Evolutionary conservation across 2,329 filamentous ascomycete species (phyloP).

Genomic region (Colletotrichum limetticola): DNA sequence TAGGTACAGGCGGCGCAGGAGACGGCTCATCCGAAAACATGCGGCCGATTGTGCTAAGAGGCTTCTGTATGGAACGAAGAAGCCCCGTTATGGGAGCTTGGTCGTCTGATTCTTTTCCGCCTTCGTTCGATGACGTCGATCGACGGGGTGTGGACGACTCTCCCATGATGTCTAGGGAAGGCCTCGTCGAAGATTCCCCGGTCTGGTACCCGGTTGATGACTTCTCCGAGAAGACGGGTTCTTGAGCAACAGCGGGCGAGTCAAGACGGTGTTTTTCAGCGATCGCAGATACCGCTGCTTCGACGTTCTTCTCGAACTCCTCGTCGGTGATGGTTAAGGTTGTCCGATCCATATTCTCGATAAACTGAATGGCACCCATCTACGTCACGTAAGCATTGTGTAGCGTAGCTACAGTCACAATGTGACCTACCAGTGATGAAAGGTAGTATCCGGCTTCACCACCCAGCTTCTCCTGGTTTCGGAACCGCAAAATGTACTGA

Average conservation of each 20-base stretch:
- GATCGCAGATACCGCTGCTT: conserved; percentile 93
- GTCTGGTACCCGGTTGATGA: conserved; percentile 39
- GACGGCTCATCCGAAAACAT: conserved; percentile 83
- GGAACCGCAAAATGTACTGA: conserved; percentile 96
- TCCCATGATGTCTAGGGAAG: conserved; percentile 36
- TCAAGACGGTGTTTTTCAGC: conserved; percentile 82
- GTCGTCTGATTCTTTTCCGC: conserved; percentile 68
- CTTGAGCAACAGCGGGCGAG: conserved; percentile 55
- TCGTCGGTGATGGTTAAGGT: conserved; percentile 93
- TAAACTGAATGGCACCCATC: conserved; percentile 95
- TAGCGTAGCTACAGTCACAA: not conserved
- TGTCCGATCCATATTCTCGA: conserved; percentile 95
- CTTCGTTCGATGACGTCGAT: conserved; percentile 66
- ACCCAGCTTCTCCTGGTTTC: conserved; percentile 95
- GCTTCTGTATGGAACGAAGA: conserved; percentile 89
- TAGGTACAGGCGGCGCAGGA: conserved; percentile 41
- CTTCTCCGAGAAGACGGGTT: conserved; percentile 58
- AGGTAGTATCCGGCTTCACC: conserved; percentile 99
- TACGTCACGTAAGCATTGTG: conserved; percentile 31
- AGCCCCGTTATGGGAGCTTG: conserved; percentile 85
- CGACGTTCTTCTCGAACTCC: conserved; percentile 96
- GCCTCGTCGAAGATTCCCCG: conserved; percentile 60
- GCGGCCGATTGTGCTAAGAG: conserved; percentile 89
- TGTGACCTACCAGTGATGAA: conserved; percentile 78
- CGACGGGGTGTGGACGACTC: conserved; percentile 57